Evolutionary conservation across 208 protist species (phyloP).

Genomic region (Trypanosoma congolense): DNA sequence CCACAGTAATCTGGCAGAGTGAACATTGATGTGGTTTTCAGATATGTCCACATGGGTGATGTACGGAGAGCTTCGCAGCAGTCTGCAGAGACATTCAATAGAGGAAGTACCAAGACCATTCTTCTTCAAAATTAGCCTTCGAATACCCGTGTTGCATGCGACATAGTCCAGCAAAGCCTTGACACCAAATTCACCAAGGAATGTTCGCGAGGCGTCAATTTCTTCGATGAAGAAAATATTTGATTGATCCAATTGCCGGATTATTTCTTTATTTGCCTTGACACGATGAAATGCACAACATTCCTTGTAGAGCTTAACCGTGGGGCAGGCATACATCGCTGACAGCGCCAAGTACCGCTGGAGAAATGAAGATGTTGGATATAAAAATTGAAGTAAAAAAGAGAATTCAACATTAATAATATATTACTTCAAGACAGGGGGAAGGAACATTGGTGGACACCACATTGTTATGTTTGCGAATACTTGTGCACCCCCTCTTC

Average conservation of each 20-base stretch:
- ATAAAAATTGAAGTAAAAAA: conserved; percentile 7
- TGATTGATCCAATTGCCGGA: conserved; percentile 40
- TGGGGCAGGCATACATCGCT: conserved; percentile 9
- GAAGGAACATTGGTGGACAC: conserved; percentile 5
- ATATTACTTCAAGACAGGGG: no score
- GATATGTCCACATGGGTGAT: conserved; percentile 59
- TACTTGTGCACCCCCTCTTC: no score
- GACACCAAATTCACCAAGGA: conserved; percentile 65
- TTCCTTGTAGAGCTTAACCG: conserved; percentile 42
- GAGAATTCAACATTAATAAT: no score
- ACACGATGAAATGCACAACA: conserved; percentile 58
- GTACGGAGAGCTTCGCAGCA: conserved; percentile 34
- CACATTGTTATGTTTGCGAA: no score
- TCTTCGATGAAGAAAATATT: conserved; percentile 40
- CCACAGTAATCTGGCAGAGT: conserved; percentile 64
- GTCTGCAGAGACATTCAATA: conserved; percentile 54
- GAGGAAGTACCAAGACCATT: conserved; percentile 59
- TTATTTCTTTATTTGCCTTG: conserved; percentile 66
- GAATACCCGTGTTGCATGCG: conserved; percentile 48
- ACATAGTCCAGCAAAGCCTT: conserved; percentile 69
- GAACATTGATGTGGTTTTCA: conserved; percentile 61
- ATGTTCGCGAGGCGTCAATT: conserved; percentile 73
- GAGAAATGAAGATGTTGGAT: conserved; percentile 17
- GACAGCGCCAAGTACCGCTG: background rate
- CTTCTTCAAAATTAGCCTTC: conserved; percentile 46